Evolutionary conservation across 176 grass and related monocot species (phyloP).

Genomic region (Raddia distichophylla): DNA sequence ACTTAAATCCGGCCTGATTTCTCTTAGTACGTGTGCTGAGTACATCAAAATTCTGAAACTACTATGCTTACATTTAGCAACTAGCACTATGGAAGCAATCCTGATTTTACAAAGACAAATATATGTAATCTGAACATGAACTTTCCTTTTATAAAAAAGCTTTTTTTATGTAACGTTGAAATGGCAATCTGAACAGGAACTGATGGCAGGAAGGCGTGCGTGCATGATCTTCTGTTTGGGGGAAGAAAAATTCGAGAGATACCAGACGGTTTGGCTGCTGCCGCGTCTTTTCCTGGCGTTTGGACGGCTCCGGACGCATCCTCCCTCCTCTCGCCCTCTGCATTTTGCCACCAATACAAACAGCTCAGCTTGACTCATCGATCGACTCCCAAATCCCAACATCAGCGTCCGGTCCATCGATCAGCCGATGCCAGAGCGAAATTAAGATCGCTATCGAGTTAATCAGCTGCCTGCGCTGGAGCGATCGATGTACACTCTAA

Average conservation of each 20-base stretch:
- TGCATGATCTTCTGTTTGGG: not conserved
- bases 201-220: not conserved
- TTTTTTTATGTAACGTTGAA: too few species aligned
- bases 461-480: not conserved
- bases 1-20: not conserved
- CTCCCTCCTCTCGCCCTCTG: constrained; percentile 29
- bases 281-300: constrained; percentile 27
- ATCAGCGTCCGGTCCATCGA: too few species aligned
- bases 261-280: constrained; percentile 50
- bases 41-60: not conserved
- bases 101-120: too few species aligned
- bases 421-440: not conserved
- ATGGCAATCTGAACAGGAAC: not conserved
- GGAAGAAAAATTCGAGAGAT: constrained; percentile 14
- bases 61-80: not conserved
- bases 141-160: too few species aligned
- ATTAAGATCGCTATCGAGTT: not conserved
- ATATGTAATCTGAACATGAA: too few species aligned
- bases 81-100: too few species aligned
- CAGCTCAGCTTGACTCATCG: not conserved
- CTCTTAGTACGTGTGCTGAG: too few species aligned
- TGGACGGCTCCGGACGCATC: constrained; percentile 22
- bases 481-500: too few species aligned
- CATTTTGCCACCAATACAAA: constrained; percentile 35
- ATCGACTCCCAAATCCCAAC: not conserved